Evolutionary conservation across 495 filamentous ascomycete genomes (phyloP).

Genomic region (Daldinia grandis): DNA sequence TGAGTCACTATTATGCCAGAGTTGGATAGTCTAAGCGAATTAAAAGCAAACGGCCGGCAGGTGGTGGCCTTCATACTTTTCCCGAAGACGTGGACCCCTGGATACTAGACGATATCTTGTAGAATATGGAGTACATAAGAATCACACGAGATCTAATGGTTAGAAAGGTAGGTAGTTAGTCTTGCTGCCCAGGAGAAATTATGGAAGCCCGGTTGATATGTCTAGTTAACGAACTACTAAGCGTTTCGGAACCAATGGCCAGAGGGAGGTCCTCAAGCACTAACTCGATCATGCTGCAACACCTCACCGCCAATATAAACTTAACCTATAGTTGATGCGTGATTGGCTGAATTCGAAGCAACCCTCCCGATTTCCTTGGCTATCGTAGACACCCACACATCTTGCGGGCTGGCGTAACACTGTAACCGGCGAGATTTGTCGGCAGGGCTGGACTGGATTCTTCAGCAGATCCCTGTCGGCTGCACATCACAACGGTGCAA

Average conservation of each 20-base stretch:
- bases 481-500: constrained; percentile 10
- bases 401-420: neutral
- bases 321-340: neutral
- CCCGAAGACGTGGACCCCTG: constrained; percentile 5
- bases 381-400: constrained; percentile 10
- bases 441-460: constrained; percentile 27
- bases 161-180: constrained; percentile 9
- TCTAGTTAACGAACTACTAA: constrained; percentile 3
- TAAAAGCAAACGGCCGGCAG: constrained; percentile 10
- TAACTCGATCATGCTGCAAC: neutral
- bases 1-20: neutral
- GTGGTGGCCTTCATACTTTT: constrained; percentile 9
- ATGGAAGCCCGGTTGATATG: constrained; percentile 4
- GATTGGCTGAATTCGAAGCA: constrained; percentile 23
- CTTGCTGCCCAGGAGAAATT: constrained; percentile 10
- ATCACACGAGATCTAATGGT: constrained; percentile 18
- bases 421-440: constrained; percentile 6
- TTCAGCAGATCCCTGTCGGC: constrained; percentile 26
- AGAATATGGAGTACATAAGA: constrained; percentile 11
- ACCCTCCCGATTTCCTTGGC: constrained; percentile 15
- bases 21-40: constrained; percentile 9
- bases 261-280: constrained; percentile 10
- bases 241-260: constrained; percentile 2
- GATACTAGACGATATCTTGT: constrained; percentile 1
- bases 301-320: constrained; percentile 35